Evolutionary conservation across 176 grass and related monocot species (phyloP).

Genomic region (Eremochloa ophiuroides): DNA sequence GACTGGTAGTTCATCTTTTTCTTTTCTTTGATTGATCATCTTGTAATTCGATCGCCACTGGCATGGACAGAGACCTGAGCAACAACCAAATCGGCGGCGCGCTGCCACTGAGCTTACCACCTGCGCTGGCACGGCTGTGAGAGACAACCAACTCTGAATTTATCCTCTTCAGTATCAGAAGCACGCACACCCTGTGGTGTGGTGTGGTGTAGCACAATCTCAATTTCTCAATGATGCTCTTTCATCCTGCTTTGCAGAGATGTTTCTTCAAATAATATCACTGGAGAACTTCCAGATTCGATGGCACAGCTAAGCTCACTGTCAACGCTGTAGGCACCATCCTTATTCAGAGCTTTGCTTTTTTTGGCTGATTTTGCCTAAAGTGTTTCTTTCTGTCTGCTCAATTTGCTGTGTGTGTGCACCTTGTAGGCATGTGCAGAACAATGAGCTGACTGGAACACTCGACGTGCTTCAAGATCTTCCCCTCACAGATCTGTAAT

Average conservation of each 20-base stretch:
- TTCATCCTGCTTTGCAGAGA: constrained; percentile 25
- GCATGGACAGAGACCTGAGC: constrained; percentile 35
- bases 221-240: background rate
- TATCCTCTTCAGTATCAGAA: background rate
- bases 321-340: constrained; percentile 32
- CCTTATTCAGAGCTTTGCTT: background rate
- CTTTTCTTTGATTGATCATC: background rate
- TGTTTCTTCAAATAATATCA: constrained; percentile 49
- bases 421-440: constrained; percentile 49
- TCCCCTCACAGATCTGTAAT: constrained; percentile 64
- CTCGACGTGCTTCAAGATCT: constrained; percentile 51
- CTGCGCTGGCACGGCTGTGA: constrained; percentile 39
- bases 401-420: background rate
- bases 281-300: constrained; percentile 34
- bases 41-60: background rate
- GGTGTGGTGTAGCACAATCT: background rate
- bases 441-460: constrained; percentile 49
- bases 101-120: constrained; percentile 37
- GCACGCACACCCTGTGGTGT: background rate
- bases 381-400: background rate
- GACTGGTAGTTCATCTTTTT: too few relatives aligned
- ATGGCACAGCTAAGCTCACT: constrained; percentile 41
- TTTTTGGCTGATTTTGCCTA: background rate
- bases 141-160: background rate
- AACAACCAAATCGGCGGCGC: constrained; percentile 43